These are phyloP conservation scores for Boletus smithii DNA, from an alignment of 1,284 basidiomycete species.

Conservation along the genomic window DNA sequence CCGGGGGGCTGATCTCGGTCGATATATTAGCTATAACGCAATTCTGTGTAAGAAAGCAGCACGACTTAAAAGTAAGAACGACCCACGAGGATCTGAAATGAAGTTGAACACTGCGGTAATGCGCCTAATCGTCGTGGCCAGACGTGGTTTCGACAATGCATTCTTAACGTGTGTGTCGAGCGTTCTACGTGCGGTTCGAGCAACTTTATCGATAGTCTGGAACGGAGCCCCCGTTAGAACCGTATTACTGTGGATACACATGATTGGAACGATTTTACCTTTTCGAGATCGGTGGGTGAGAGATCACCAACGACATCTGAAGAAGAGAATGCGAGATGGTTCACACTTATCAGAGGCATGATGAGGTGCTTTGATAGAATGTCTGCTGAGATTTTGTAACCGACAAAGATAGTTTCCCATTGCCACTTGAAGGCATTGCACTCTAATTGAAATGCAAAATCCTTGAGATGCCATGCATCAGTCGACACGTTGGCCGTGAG, in stretches of 20 bases:
- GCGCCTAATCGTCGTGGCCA: conserved; percentile 61
- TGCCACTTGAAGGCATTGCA: conserved; percentile 65
- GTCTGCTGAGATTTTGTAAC: conserved; percentile 61
- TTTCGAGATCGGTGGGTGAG: conserved; percentile 57
- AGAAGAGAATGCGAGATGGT: conserved; percentile 62
- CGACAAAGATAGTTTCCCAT: conserved; percentile 69
- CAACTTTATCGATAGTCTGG: conserved; percentile 66
- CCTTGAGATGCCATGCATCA: conserved; percentile 41
- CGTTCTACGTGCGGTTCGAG: conserved; percentile 60
- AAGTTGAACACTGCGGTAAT: conserved; percentile 69
- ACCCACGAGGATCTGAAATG: conserved; percentile 59
- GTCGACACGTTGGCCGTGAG: conserved; percentile 2
- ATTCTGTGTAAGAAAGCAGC: conserved; percentile 13
- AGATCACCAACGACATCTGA: conserved; percentile 53
- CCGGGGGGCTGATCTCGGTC: conserved; percentile 40
- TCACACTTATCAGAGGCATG: conserved; percentile 66
- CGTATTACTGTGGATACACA: neutral
- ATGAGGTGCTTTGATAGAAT: conserved; percentile 73
- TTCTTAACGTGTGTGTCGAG: conserved; percentile 70
- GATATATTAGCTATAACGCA: conserved; percentile 40
- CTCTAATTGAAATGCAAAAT: conserved; percentile 60
- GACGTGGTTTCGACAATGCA: conserved; percentile 60
- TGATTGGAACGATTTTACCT: conserved; percentile 41
- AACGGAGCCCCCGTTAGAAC: conserved; percentile 5
- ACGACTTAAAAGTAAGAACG: neutral